Evolutionary conservation across 2,329 filamentous ascomycete genomes (phyloP).

Genomic region (Tolypocladium album): DNA sequence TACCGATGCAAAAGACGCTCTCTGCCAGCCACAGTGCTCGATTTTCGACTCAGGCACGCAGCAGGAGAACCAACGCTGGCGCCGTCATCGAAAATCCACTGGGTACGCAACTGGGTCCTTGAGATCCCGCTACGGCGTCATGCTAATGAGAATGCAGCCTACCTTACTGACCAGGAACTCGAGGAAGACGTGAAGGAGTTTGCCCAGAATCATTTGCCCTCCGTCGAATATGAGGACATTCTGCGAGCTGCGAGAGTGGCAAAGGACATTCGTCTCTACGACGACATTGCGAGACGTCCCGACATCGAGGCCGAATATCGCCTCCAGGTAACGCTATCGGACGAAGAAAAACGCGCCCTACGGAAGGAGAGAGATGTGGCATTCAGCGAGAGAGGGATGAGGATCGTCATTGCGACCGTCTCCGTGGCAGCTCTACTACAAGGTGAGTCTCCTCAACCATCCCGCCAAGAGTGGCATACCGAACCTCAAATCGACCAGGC

Average conservation of each 20-base stretch:
- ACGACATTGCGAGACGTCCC: slow-evolving; percentile 20
- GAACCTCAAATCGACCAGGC: slow-evolving; percentile 11
- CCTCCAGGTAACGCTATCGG: slow-evolving; percentile 20
- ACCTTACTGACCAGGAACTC: slow-evolving; percentile 25
- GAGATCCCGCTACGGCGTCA: background rate
- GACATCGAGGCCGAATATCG: slow-evolving; percentile 6
- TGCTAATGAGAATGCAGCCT: slow-evolving; percentile 13
- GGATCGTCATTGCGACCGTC: slow-evolving; percentile 28
- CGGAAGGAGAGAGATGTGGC: slow-evolving; percentile 24
- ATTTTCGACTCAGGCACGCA: slow-evolving; percentile 12
- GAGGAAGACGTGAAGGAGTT: slow-evolving; percentile 23
- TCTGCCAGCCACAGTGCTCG: slow-evolving; percentile 4
- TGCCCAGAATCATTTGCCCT: slow-evolving; percentile 13
- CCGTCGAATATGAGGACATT: slow-evolving; percentile 17
- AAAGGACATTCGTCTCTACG: slow-evolving; percentile 27
- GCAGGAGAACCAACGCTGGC: slow-evolving; percentile 19
- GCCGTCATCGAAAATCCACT: slow-evolving; percentile 27
- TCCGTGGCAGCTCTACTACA: slow-evolving; percentile 32
- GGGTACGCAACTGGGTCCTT: slow-evolving; percentile 6
- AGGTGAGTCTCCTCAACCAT: slow-evolving; percentile 5
- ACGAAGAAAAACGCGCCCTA: slow-evolving; percentile 25
- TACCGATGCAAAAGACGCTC: background rate
- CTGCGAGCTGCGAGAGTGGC: slow-evolving; percentile 29
- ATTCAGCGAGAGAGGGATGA: slow-evolving; percentile 28
- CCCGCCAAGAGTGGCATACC: background rate